These are phyloP conservation scores for Tremellales sp. DNA, from an alignment of 1,284 basidiomycete genomes.

Conservation along the genomic window DNA sequence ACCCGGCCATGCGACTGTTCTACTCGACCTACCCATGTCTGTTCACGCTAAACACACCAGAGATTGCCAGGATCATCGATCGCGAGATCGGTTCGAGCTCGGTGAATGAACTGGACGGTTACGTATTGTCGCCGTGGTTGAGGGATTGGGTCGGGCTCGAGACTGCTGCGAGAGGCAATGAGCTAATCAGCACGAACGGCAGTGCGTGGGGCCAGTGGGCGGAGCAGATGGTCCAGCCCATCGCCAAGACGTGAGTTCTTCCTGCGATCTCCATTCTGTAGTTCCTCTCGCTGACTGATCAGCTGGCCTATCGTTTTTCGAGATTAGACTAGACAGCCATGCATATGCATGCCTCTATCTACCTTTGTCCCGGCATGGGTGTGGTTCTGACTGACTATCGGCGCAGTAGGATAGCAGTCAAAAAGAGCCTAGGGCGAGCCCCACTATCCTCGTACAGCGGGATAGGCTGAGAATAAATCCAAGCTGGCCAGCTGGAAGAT, in stretches of 20 bases:
- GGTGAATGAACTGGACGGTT: constrained; percentile 1
- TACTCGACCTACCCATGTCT: constrained; percentile 6
- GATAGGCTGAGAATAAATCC: too few relatives aligned
- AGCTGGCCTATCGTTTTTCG: not conserved
- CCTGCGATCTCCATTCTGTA: too few relatives aligned
- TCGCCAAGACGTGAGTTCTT: not conserved
- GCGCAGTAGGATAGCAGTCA: too few relatives aligned
- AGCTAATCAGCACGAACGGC: constrained; percentile 1
- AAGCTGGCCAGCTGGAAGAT: too few relatives aligned
- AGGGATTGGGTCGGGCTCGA: not conserved
- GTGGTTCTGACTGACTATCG: too few relatives aligned
- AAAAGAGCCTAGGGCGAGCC: too few relatives aligned
- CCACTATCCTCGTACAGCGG: too few relatives aligned
- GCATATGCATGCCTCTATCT: not conserved
- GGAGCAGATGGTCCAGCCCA: constrained; percentile 7
- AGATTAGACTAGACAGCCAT: not conserved
- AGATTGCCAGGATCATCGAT: constrained; percentile 1
- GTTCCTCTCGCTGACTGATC: not conserved
- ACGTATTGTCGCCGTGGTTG: not conserved
- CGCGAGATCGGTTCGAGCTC: not conserved
- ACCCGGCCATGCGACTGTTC: constrained; percentile 3
- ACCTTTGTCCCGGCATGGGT: too few relatives aligned
- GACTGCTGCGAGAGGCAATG: constrained; percentile 3
- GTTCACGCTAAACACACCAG: constrained; percentile 4
- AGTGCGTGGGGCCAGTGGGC: constrained; percentile 8